Evolutionary conservation across 768 basidiomycete genomes (phyloP).

Genomic region (Naganishia randhawae): DNA sequence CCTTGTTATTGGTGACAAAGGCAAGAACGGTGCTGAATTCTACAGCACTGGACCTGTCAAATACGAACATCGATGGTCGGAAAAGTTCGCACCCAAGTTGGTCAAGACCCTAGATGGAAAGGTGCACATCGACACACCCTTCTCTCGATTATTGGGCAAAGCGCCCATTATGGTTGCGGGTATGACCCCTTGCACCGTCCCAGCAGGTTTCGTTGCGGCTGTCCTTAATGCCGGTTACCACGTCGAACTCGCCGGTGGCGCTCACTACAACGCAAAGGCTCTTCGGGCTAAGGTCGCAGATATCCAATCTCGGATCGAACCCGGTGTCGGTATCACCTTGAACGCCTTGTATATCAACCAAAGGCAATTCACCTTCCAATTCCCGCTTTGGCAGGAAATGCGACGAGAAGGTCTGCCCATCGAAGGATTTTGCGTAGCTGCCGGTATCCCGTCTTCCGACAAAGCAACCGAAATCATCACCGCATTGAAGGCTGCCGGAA

Average conservation of each 20-base stretch:
- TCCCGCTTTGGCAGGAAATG: constrained; percentile 97
- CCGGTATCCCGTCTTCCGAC: constrained; percentile 92
- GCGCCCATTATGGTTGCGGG: constrained; percentile 99
- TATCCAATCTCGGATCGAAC: constrained; percentile 76
- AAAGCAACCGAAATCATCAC: constrained; percentile 95
- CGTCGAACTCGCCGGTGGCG: constrained; percentile 94
- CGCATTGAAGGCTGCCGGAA: constrained; percentile 73
- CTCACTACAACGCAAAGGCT: constrained; percentile 87
- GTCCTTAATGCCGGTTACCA: constrained; percentile 91
- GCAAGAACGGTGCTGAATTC: constrained; percentile 80
- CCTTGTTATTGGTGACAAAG: constrained; percentile 83
- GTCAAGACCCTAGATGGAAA: constrained; percentile 90
- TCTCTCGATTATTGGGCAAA: constrained; percentile 92
- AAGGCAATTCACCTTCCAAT: constrained; percentile 92
- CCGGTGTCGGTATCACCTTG: constrained; percentile 86
- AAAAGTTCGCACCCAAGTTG: constrained; percentile 76
- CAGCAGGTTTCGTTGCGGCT: constrained; percentile 89
- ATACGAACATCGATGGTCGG: constrained; percentile 84
- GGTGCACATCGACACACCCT: constrained; percentile 88
- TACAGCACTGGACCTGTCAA: constrained; percentile 65
- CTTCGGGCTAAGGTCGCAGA: constrained; percentile 88
- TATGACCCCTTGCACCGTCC: constrained; percentile 97
- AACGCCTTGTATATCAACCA: constrained; percentile 98
- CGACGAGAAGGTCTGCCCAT: constrained; percentile 88
- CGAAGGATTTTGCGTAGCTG: constrained; percentile 98